Evolutionary conservation across 2,329 filamentous ascomycete species (phyloP), one percentile per base, ranked within the genome.

Genomic region (Aspergillus niger): DNA sequence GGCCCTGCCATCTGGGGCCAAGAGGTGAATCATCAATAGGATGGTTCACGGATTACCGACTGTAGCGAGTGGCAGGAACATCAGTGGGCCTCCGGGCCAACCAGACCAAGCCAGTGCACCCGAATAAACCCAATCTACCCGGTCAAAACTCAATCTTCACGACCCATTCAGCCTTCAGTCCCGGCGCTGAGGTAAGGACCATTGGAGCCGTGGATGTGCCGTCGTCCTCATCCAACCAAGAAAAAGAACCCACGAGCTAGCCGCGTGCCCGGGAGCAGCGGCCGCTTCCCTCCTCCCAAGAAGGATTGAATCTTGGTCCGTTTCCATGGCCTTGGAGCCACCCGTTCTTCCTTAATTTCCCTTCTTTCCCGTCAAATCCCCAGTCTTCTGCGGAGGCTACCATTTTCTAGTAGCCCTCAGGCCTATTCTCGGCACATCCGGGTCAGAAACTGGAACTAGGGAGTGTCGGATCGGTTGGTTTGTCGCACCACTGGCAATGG

Each of bases 71-170:
- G 52, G 24, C 15, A 57, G 54, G 43, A 30, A 36, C 44, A 38
- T 57, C 54, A 44, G 32, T 57, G 54, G 26, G 17, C 43, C 56
- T 47, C 56, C 28, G 49, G 22, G 17, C 54, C 54, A 57, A 57
- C 54, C 48, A 52, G 48, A 28, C 28, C 26, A 24, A 13, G 26
- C 15, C 56, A 58, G 24, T 8, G 38, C 36, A 43, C 26, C 24
- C 47, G 24, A 58, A 39, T 7, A 58, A 58, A 52, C 38, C 56
- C 56, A 58, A 58, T 58, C 56, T 52, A 53, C 56, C 54, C 56
- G 47, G 48, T 58, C 24, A 15, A 58, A 58, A 58, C 56, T 58
- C 56, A 52, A 58, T 58, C 56, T 57, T 26, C 47, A 38, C 30
- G 44, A 41, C 47, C 55, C 55, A 50, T 41, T 57, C 47, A 20